Evolutionary conservation across 2,329 filamentous ascomycete species (phyloP).

Genomic region (Pseudogymnoascus pannorum): DNA sequence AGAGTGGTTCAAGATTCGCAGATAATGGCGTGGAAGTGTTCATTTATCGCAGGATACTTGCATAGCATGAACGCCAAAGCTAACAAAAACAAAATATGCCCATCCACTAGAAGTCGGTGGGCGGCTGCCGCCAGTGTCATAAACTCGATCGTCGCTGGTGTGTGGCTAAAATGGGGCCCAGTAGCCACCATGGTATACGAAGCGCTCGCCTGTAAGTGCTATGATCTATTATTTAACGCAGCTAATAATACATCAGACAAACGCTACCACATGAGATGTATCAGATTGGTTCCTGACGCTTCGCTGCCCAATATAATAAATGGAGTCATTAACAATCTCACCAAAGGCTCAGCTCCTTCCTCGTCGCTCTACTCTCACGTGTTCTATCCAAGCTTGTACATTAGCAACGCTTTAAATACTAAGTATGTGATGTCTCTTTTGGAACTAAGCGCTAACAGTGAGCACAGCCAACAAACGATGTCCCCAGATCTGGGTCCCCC

Average conservation of each 20-base stretch:
- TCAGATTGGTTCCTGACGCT: neutral
- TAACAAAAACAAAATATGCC: too few species aligned
- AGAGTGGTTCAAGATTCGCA: neutral
- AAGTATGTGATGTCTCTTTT: neutral
- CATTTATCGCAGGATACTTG: neutral
- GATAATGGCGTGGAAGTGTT: neutral
- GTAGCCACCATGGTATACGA: neutral
- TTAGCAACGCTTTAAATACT: neutral
- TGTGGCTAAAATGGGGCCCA: neutral
- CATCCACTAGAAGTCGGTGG: neutral
- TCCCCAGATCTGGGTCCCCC: too few species aligned
- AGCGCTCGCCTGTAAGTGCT: neutral
- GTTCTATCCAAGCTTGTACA: neutral
- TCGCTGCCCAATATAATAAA: neutral
- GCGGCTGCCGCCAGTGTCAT: neutral
- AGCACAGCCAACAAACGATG: too few species aligned
- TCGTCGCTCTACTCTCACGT: neutral
- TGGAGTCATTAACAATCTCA: neutral
- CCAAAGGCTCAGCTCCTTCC: neutral
- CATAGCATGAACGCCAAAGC: too few species aligned
- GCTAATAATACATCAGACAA: neutral
- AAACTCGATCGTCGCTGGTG: neutral
- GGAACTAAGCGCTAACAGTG: too few species aligned
- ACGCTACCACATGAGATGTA: neutral
- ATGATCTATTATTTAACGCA: neutral